These are phyloP conservation scores for Aspergillus sp. DNA, from an alignment of 2,329 filamentous ascomycete species.

Conservation along the genomic window DNA sequence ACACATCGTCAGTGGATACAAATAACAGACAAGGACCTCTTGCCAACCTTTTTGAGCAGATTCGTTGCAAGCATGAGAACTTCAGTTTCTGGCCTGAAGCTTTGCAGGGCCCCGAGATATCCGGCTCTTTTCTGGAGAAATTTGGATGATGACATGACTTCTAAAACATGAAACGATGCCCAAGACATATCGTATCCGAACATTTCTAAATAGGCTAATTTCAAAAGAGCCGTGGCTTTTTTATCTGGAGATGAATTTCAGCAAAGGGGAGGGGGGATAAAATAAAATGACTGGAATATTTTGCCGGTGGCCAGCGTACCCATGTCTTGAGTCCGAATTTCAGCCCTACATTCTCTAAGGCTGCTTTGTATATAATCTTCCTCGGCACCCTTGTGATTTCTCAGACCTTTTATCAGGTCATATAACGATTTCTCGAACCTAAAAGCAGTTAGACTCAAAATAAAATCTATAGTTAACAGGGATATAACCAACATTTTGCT, in stretches of 20 bases:
- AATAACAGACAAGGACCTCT: neutral
- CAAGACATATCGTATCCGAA: slow-evolving; percentile 99
- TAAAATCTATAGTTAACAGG: neutral
- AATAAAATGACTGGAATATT: no score
- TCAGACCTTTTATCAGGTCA: slow-evolving; percentile 94
- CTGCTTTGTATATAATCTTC: slow-evolving; percentile 92
- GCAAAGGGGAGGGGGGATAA: neutral
- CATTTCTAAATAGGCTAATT: slow-evolving; percentile 98
- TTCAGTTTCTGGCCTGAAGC: slow-evolving; percentile 91
- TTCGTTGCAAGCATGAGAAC: slow-evolving; percentile 98
- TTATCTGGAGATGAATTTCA: slow-evolving; percentile 60
- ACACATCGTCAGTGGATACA: slow-evolving; percentile 13
- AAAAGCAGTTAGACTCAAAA: neutral
- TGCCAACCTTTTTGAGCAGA: slow-evolving; percentile 78
- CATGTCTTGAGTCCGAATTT: slow-evolving; percentile 93
- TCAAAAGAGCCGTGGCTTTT: slow-evolving; percentile 93
- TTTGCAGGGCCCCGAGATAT: slow-evolving; percentile 93
- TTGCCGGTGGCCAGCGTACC: slow-evolving; percentile 50
- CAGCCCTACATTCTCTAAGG: slow-evolving; percentile 90
- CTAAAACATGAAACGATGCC: slow-evolving; percentile 96
- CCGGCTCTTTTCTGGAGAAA: slow-evolving; percentile 94
- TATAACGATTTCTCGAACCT: slow-evolving; percentile 99
- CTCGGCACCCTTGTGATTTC: slow-evolving; percentile 93
- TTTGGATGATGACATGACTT: slow-evolving; percentile 97
- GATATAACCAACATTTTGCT: slow-evolving; percentile 15